Conservation (phyloP, 2,329 filamentous ascomycete genomes). For the Claviceps fusiformis region DNA sequence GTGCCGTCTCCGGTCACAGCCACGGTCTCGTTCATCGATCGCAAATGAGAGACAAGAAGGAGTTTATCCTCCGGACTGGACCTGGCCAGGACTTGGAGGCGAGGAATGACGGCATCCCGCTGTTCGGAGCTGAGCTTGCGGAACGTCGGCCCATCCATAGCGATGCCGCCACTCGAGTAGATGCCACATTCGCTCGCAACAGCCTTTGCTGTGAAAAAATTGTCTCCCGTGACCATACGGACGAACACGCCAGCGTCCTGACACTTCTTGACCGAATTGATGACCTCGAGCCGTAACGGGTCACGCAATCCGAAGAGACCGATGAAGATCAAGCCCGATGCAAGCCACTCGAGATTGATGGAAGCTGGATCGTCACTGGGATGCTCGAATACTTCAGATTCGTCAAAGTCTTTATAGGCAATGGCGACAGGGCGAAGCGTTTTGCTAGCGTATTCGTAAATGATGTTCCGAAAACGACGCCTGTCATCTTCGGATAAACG, state of each 20-base stretch:
- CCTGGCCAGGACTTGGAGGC: conserved; percentile 53
- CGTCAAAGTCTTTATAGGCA: conserved; percentile 58
- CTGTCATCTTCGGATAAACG: conserved; percentile 20
- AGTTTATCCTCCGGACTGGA: conserved; percentile 59
- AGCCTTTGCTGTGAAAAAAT: conserved; percentile 29
- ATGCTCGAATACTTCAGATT: conserved; percentile 50
- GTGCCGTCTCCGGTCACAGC: conserved; percentile 55
- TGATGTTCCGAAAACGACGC: conserved; percentile 19
- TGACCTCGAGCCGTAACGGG: conserved; percentile 48
- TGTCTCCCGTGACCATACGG: conserved; percentile 46
- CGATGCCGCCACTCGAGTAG: conserved; percentile 48
- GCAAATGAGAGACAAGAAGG: conserved; percentile 48
- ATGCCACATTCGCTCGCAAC: conserved; percentile 30
- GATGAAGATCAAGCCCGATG: conserved; percentile 34
- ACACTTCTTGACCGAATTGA: conserved; percentile 47
- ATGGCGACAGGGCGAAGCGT: conserved; percentile 65
- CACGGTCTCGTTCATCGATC: conserved; percentile 51
- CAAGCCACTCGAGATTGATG: conserved; percentile 24
- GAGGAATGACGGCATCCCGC: conserved; percentile 38
- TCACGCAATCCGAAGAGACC: conserved; percentile 51
- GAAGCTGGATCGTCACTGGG: conserved; percentile 19
- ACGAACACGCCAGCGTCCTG: conserved; percentile 52
- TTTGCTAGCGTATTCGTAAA: conserved; percentile 44
- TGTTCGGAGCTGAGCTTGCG: conserved; percentile 37
- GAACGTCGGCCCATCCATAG: conserved; percentile 43